A percentile compares a stretch with the other conserved stretches of the same genome.
Conservation (phyloP, 345 rosid species). For the Melastoma malabathricum region DNA sequence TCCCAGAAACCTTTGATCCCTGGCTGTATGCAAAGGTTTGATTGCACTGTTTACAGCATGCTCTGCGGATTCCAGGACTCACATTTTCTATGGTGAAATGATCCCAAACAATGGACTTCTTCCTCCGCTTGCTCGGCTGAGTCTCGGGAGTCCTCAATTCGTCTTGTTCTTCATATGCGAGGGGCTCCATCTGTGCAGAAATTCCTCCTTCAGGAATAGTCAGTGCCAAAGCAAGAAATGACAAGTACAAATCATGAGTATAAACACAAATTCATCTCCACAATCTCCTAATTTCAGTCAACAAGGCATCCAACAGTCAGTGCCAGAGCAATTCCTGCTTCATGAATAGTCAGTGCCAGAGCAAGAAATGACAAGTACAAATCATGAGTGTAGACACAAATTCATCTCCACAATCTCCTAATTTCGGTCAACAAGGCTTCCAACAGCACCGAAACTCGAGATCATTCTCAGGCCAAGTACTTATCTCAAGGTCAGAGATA, state of each 20-base stretch:
- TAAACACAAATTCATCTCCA: too few relatives aligned
- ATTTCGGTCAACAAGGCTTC: too few relatives aligned
- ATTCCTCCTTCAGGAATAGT: conserved; percentile 9
- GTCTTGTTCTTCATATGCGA: conserved; percentile 15
- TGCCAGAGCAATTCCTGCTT: conserved; percentile 11
- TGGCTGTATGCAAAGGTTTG: conserved; percentile 97
- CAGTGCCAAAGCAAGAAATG: neutral
- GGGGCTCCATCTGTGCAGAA: conserved; percentile 14
- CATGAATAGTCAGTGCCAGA: conserved; percentile 2
- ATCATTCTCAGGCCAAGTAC: neutral
- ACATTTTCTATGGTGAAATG: conserved; percentile 67
- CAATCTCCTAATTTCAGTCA: too few relatives aligned
- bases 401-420: too few relatives aligned
- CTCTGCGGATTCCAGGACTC: conserved; percentile 66
- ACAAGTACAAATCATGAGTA: neutral
- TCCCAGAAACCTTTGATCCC: conserved; percentile 87
- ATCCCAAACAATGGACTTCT: conserved; percentile 93
- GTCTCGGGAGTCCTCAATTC: conserved; percentile 23
- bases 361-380: neutral
- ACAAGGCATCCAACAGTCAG: too few relatives aligned
- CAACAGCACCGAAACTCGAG: too few relatives aligned
- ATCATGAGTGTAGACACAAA: neutral
- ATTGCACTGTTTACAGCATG: conserved; percentile 83
- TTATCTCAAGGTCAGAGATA: too few relatives aligned
- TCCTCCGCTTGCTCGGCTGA: conserved; percentile 48